Conservation (phyloP, 805 yeast species). For the Starmerella apis region DNA sequence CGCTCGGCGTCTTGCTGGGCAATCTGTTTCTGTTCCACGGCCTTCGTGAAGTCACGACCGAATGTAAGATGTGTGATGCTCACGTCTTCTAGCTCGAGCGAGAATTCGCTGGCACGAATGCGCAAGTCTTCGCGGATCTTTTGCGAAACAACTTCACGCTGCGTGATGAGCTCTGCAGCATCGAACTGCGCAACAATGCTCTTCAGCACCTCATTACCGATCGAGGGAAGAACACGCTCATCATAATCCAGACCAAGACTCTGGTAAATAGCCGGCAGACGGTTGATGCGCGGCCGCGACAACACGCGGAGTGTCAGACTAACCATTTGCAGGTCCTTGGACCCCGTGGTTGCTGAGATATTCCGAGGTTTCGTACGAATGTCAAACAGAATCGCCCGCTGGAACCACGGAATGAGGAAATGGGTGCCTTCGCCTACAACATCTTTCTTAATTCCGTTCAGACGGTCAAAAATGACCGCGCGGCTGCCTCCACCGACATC, state of each 20-base stretch:
- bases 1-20: slow-evolving; percentile 99
- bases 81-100: slow-evolving; percentile 88
- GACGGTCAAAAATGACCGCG: slow-evolving; percentile 89
- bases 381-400: slow-evolving; percentile 79
- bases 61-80: slow-evolving; percentile 96
- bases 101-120: slow-evolving; percentile 74
- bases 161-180: slow-evolving; percentile 93
- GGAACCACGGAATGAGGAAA: slow-evolving; percentile 91
- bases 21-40: slow-evolving; percentile 96
- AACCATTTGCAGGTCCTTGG: slow-evolving; percentile 94
- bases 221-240: slow-evolving; percentile 84
- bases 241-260: slow-evolving; percentile 88
- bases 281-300: slow-evolving; percentile 82
- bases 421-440: slow-evolving; percentile 97
- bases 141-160: slow-evolving; percentile 87
- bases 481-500: slow-evolving; percentile 94
- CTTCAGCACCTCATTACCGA: slow-evolving; percentile 83
- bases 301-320: slow-evolving; percentile 84
- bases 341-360: slow-evolving; percentile 89
- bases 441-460: slow-evolving; percentile 74
- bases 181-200: slow-evolving; percentile 88
- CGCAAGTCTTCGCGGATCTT: slow-evolving; percentile 79
- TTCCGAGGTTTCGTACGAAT: slow-evolving; percentile 90
- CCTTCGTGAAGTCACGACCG: slow-evolving; percentile 92
- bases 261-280: slow-evolving; percentile 80